These are phyloP conservation scores for Candida smagusa DNA, from an alignment of 1,139 yeast genomes.

Conservation along the genomic window DNA sequence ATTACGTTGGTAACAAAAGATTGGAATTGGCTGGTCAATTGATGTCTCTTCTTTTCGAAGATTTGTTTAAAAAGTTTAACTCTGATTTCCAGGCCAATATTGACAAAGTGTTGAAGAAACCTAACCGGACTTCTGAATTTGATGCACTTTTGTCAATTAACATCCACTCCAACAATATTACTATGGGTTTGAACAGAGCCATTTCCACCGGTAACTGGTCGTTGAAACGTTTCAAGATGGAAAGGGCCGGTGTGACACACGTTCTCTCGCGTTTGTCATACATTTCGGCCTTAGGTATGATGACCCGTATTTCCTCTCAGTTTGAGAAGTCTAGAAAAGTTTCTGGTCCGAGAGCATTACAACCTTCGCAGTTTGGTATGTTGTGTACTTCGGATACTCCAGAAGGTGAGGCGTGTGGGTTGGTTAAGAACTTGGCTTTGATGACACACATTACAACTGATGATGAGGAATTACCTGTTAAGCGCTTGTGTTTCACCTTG, in stretches of 20 bases:
- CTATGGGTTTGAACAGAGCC: conserved; percentile 93
- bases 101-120: conserved; percentile 89
- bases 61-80: conserved; percentile 92
- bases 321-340: conserved; percentile 97
- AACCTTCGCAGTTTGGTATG: conserved; percentile 99
- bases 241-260: conserved; percentile 98
- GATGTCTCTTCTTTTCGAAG: conserved; percentile 92
- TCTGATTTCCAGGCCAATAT: conserved; percentile 90
- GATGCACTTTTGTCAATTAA: conserved; percentile 88
- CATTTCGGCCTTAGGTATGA: conserved; percentile 96
- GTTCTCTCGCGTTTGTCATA: conserved; percentile 87
- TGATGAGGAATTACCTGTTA: conserved; percentile 90
- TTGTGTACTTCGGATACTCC: conserved; percentile 98
- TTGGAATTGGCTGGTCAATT: conserved; percentile 96
- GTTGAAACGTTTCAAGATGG: conserved; percentile 97
- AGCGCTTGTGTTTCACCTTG: conserved; percentile 67
- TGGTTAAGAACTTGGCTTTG: conserved; percentile 90
- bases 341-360: conserved; percentile 98
- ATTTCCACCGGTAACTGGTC: conserved; percentile 99
- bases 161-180: conserved; percentile 87
- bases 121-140: conserved; percentile 91
- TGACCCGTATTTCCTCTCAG: conserved; percentile 98
- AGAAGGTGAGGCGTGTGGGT: conserved; percentile 99
- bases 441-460: conserved; percentile 99
- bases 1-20: conserved; percentile 97